These are phyloP conservation scores for Carex parvula DNA, from an alignment of 176 grass and related monocot genomes.

Conservation along the genomic window DNA sequence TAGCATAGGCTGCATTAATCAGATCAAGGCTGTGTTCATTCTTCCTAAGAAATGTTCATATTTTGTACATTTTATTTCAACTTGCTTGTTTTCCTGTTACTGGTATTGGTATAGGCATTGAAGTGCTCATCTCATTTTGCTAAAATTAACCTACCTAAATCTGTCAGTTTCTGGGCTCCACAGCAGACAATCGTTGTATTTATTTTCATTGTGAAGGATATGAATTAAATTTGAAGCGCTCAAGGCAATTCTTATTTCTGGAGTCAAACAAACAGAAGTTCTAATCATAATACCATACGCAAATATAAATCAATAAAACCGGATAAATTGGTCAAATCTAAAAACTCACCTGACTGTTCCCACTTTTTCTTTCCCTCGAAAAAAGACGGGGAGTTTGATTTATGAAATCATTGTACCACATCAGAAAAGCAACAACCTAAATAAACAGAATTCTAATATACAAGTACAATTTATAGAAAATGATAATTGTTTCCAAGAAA, in stretches of 20 bases:
- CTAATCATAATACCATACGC: too few relatives aligned
- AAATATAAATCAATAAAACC: neutral
- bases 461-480: conserved; percentile 21
- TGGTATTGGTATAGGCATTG: too few relatives aligned
- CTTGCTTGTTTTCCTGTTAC: too few relatives aligned
- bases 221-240: neutral
- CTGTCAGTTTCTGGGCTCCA: too few relatives aligned
- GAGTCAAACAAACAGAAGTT: neutral
- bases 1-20: too few relatives aligned
- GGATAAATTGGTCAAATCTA: neutral
- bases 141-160: too few relatives aligned
- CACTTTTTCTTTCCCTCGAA: conserved; percentile 1
- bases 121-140: too few relatives aligned
- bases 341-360: neutral
- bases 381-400: conserved; percentile 16
- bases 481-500: neutral
- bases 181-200: too few relatives aligned
- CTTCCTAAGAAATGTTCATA: too few relatives aligned
- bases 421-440: conserved; percentile 2
- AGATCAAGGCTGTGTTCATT: too few relatives aligned
- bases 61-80: neutral
- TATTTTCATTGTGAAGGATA: neutral
- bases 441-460: neutral
- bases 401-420: neutral
- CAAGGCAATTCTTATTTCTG: neutral